Evolutionary conservation across 2,329 filamentous ascomycete species (phyloP), one percentile per base, ranked within the genome.

Genomic region (Pestalotiopsis sp.): DNA sequence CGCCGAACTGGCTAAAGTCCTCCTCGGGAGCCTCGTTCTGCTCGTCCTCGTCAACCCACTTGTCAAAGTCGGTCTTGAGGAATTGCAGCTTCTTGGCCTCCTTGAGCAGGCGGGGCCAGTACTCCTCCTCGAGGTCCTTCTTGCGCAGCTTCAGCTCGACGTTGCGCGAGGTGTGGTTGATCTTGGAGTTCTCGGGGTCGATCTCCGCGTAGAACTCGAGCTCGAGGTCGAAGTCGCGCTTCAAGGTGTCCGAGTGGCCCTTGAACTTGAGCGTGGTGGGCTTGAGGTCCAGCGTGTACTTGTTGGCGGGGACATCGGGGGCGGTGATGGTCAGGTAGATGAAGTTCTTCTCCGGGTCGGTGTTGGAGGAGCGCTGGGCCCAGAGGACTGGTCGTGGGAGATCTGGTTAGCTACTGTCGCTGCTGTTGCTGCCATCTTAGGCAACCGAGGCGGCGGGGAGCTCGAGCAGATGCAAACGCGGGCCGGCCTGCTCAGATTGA

Each of bases 21-120:
- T 97, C 94, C 73, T 97, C 94, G 63, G 89, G 86, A 70, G 89
- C 91, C 83, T 94, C 94, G 79, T 98, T 92, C 86, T 99, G 96
- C 89, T 99, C 96, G 80, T 99, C 95, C 89, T 98, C 94, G 75
- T 98, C 95, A 77, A 97, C 93, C 95, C 95, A 98, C 92, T 97
- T 98, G 86, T 98, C 95, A 77, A 99, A 99, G 85, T 99, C 92
- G 73, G 96, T 98, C 91, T 97, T 97, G 78, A 99, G 84, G 89
- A 94, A 99, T 85, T 98, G 96, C 67, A 93, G 85, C 87, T 94
- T 97, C 88, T 93, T 92, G 74, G 86, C 82, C 70, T 95, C 93
- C 91, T 98, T 98, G 80, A 98, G 88, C 78, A 99, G 88, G 73
- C 96, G 91, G 72, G 95, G 95, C 96, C 96, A 99, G 89, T 92